Evolutionary conservation across 108 stramenopile genomes (phyloP), one percentile per base, ranked within the genome.

Genomic region (Cyclostephanos tholiformis): DNA sequence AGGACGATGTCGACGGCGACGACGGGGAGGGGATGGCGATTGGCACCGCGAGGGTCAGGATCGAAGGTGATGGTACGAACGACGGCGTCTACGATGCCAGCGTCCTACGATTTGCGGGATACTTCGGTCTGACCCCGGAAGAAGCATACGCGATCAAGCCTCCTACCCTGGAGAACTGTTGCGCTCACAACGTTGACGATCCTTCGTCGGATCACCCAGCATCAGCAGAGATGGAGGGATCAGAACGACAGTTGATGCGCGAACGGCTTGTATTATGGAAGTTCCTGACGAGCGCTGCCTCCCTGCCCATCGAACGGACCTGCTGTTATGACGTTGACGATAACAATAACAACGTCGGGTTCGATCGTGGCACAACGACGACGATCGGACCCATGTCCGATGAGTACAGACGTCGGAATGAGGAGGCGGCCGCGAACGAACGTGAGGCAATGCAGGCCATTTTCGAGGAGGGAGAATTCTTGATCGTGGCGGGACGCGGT

Each of bases 361-460:
- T 51, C 20, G 17, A 20, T 9, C 17, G 19, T 55, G 36, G 36
- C 36, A 10, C 50, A 51, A 51, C 50, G 19, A 51, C 20, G 8
- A 53, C 73, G 23, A 72, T 65, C 7, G 52, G 65, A 62, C 48
- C 38, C 1, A 29, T 66, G 29, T 55, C 69, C 44, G 56, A 61
- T 8, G 67, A 72, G 12, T 63, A 75, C 10, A 50, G 56, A 23
- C 7, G 25, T 23, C 52, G 64, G 22, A 84, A 78, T 46, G 51
- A 19, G 51, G 72, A 87, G 60, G 68, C 76, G 58, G 82, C 84
- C 10, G 19, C 72, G 12, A 88, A 90, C 35, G 93, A 95, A 69
- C 44, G 88, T 22, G 93, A 95, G 71, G 89, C 91, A 0, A 53
- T 95, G 61, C 67, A 78, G 58, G 88, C 91, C 2, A 95, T 95